A percentile compares a stretch with the other conserved stretches of the same genome.
These are phyloP conservation scores for Phyllostachys edulis DNA, from an alignment of 176 grass and related monocot genomes.

Conservation along the genomic window DNA sequence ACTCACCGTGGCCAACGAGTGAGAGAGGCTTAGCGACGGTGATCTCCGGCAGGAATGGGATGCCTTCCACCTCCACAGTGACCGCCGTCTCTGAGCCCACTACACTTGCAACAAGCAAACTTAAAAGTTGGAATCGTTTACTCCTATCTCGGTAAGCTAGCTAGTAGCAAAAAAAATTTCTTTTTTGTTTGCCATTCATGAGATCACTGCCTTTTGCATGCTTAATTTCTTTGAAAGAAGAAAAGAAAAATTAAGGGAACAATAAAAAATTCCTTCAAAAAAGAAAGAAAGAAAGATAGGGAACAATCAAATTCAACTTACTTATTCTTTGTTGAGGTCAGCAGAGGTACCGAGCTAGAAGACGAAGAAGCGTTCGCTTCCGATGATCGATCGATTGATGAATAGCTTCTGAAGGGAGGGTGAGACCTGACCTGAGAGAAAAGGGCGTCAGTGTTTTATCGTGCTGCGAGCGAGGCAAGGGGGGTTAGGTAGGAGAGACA, in stretches of 20 bases:
- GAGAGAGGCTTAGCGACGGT: conserved; percentile 16
- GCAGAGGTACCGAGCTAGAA: no score
- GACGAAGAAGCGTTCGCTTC: not conserved
- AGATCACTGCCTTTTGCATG: not conserved
- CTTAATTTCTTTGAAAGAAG: not conserved
- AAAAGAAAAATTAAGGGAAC: not conserved
- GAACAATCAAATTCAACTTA: not conserved
- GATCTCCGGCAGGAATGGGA: conserved; percentile 37
- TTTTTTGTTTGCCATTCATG: not conserved
- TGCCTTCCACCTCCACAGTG: conserved; percentile 35
- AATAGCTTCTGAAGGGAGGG: no score
- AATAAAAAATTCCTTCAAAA: no score
- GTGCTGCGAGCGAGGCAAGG: not conserved
- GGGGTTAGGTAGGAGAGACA: not conserved
- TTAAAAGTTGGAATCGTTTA: not conserved
- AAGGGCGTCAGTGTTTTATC: conserved; percentile 14
- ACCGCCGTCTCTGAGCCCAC: conserved; percentile 30
- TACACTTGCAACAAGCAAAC: not conserved
- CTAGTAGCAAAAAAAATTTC: no score
- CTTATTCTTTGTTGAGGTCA: not conserved
- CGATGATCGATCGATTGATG: not conserved
- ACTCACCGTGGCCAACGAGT: conserved; percentile 16
- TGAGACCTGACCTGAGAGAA: no score
- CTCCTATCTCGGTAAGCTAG: no score
- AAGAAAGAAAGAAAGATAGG: no score